Base-by-base conservation (phyloP, 2,329 filamentous ascomycete genomes). In the Fusarium setosum region DNA sequence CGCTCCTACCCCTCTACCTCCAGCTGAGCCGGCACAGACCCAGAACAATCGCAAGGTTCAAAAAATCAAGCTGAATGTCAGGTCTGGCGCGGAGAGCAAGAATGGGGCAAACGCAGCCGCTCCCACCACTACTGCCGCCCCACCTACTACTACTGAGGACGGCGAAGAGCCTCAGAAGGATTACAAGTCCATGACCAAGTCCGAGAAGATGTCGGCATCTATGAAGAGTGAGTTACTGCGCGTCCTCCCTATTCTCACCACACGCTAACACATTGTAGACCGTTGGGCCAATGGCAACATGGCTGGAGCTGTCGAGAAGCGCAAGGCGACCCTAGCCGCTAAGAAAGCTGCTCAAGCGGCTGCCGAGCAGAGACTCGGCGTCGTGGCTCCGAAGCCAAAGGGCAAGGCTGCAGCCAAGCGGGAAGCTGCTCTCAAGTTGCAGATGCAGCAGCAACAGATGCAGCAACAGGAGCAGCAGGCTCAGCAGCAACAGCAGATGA, bases 161-260 rank as follows among this genome's bases (percentile, higher is more conserved):
- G 75, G 70, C 13, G 80, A 82, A 23, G 80, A 83, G 58, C 70
- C 73, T 17, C 72, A 67, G 44, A 88, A 88, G 76, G 84, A 87
- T 51, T 88, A 88, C 69, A 83, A 83, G 32, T 80, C 83, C 40
- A 88, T 88, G 86, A 88, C 85, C 45, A 89, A 89, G 77, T 87
- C 85, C 26, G 86, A 89, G 76, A 89, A 89, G 80, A 88, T 89
- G 86, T 87, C 84, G n/a, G 82, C 82, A 17, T 88, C 86, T 4
- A 89, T 89, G 86, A 87, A 87, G 79, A 85, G 86, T 88, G 79
- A 77, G 82, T 75, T 37, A 44, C 45, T 4, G 5, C 1, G 18
- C 9, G 2, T 4, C 5, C 45, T 13, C 20, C 18, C 6, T 42
- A 12, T 12, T 37, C 21, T 59, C 35, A 61, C 61, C 58, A 56